Percentiles rank a stretch among this genome's conserved stretches.
Evolutionary conservation across 306 rosid species (phyloP).

Genomic region (Bauhinia variegata): DNA sequence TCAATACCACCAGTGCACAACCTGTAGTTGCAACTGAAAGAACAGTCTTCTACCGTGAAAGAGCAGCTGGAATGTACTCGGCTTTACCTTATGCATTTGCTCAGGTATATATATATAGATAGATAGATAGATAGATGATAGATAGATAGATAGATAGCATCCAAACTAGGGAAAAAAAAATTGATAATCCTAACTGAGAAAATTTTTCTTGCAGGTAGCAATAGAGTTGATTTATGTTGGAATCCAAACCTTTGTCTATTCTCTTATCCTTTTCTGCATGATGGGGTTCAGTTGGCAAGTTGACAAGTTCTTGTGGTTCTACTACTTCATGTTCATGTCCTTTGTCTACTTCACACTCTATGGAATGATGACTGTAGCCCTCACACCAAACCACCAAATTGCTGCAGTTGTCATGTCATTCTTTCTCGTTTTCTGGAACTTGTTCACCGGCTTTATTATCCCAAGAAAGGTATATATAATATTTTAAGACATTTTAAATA

Average conservation of each 20-base stretch:
- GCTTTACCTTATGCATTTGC: conserved; percentile 40
- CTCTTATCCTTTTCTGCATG: conserved; percentile 37
- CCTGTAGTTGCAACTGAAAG: conserved; percentile 34
- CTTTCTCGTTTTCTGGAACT: conserved; percentile 41
- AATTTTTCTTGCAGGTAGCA: conserved; percentile 29
- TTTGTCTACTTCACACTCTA: conserved; percentile 42
- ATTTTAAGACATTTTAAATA: background rate
- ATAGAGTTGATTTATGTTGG: conserved; percentile 38
- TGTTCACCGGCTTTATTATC: conserved; percentile 46
- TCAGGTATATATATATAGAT: too few species aligned
- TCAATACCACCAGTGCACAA: conserved; percentile 23
- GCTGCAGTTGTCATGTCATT: conserved; percentile 44
- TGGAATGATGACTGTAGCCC: conserved; percentile 48
- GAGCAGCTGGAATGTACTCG: conserved; percentile 38
- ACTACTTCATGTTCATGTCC: conserved; percentile 37
- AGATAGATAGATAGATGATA: too few species aligned
- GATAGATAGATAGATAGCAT: too few species aligned
- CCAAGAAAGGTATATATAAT: conserved; percentile 29
- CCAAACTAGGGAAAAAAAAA: background rate
- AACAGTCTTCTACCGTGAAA: conserved; percentile 40
- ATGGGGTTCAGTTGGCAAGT: conserved; percentile 31
- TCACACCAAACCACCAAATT: conserved; percentile 42
- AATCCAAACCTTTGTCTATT: conserved; percentile 34
- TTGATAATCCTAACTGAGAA: background rate
- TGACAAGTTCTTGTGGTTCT: conserved; percentile 43